Base-by-base conservation (phyloP, 2,329 filamentous ascomycete species). In the Stagonosporopsis vannaccii region DNA sequence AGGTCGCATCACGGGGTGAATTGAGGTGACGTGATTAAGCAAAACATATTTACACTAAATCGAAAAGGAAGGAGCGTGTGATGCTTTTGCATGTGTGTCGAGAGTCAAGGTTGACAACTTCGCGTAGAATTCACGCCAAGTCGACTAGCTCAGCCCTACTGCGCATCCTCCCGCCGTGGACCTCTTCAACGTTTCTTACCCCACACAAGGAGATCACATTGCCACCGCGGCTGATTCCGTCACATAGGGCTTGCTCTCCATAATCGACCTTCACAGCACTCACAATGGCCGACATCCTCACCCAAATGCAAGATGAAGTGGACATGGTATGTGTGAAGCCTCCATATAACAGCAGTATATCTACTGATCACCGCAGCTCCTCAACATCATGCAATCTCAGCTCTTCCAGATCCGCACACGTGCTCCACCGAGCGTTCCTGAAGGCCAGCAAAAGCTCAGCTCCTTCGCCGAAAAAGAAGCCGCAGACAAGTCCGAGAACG, bases 271-370 rank as follows among this genome's bases (percentile, higher is more conserved):
- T 12, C 45, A 45, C 15, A 26, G 23, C 25, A 39, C 23, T 41
- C 37, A 17, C 28, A 54, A 92, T 92, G 87, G 84, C 84, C 25
- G 91, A 96, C 72, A 83, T 89, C 60, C 82, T 96, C 55, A 94
- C 91, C 1, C 91, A 95, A 75, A 82, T 95, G 55, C 91, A 96
- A 77, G 90, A 95, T 79, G 88, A 90, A 75, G 85, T 94, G 58
- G 91, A 95, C 70, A 87, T 92, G 83, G 90, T 91, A 79, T 30
- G 76, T 25, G 25, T 15, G 30, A 17, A 33, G 20, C 19, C 22
- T 25, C 35, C 19, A 44, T 28, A 30, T 28, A 30, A 37, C 20
- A 12, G n/a, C n/a, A 40, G 33, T 33, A 28, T 25, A 7, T 5
- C n/a, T 4, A 17, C 44, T 53, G 36, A 58, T 30, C 20, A 4